Base-by-base conservation (phyloP, 495 filamentous ascomycete genomes). In the Oidiodendron maius region DNA sequence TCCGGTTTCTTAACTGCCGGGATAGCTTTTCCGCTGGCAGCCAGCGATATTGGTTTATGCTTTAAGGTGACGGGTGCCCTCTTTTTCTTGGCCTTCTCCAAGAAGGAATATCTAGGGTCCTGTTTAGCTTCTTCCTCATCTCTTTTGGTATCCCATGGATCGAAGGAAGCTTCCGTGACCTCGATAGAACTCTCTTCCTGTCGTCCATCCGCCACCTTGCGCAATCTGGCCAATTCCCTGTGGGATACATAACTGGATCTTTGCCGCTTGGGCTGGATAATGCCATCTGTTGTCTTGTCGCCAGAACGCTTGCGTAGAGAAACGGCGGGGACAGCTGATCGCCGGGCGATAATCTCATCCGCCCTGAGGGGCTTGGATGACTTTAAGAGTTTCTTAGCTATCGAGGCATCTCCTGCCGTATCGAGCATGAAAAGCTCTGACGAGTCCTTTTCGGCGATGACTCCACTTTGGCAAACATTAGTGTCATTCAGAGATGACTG, bases 331-430 rank as follows among this genome's bases (percentile, higher is more conserved):
- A 96, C 75, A 3, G 80, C 85, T 30, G 89, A 94, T 34, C 93
- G 80, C 52, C 81, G 75, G 3, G 88, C 83, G 44, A 98, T 79
- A 49, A 98, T 97, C 62, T 96, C 86, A 53, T 97, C 90, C 44
- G 82, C 76, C 66, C 87, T 95, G 45, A 97, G 76, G 11, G 76
- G 71, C 64, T 93, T 95, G 61, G 81, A 72, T 35, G 65, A 63
- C 60, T 86, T 86, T 35, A 77, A 66, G 56, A 79, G 74, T 46
- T 74, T 66, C 61, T 82, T 82, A 25, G 71, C 69, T 38, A 91
- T 75, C 9, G 71, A 63, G 9, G 61, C 61, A 46, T 83, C 79
- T 37, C 90, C 88, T n/a, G 68, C 69, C 9, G 75, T 82, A 62
- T 98, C 93, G 56, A 95, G 63, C 6, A 77, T 72, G 68, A 96